A percentile compares a stretch with the other conserved stretches of the same genome.
phyloP scores from a whole-genome alignment of 345 rosid genomes.

The Syzygium jambos region DNA sequence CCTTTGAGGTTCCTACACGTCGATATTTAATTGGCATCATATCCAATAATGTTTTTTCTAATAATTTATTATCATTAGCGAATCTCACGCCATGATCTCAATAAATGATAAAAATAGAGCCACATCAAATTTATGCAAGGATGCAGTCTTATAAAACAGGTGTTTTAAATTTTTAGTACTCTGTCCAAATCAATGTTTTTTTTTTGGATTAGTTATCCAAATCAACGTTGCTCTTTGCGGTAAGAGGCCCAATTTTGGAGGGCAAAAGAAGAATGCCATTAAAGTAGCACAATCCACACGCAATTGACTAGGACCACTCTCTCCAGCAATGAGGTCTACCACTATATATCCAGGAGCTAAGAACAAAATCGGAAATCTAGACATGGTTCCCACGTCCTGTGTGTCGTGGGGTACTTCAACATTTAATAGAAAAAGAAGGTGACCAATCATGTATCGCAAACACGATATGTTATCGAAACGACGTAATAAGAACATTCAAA shows the following conservation, averaged over 20 bases:
- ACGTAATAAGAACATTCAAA: not conserved
- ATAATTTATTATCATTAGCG: not conserved
- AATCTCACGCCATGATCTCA: not conserved
- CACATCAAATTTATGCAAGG: not conserved
- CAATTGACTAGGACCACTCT: not conserved
- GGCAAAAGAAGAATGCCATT: not conserved
- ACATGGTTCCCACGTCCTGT: not conserved
- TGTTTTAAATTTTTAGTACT: not conserved
- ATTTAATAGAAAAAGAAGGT: not conserved
- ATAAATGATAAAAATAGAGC: not conserved
- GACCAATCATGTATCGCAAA: not conserved
- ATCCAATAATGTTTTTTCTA: fast-evolving
- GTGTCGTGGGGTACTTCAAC: not conserved
- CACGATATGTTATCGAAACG: not conserved
- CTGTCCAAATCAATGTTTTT: not conserved
- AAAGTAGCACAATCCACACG: not conserved
- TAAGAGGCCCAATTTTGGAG: not conserved
- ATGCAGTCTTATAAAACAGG: not conserved
- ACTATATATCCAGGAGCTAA: not conserved
- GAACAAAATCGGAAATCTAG: not conserved
- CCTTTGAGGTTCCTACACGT: not conserved
- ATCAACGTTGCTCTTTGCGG: not conserved
- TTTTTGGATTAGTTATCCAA: no score
- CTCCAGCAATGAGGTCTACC: not conserved
- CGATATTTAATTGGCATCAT: not conserved